Conservation (phyloP, 345 rosid species). For the Viola odorata region DNA sequence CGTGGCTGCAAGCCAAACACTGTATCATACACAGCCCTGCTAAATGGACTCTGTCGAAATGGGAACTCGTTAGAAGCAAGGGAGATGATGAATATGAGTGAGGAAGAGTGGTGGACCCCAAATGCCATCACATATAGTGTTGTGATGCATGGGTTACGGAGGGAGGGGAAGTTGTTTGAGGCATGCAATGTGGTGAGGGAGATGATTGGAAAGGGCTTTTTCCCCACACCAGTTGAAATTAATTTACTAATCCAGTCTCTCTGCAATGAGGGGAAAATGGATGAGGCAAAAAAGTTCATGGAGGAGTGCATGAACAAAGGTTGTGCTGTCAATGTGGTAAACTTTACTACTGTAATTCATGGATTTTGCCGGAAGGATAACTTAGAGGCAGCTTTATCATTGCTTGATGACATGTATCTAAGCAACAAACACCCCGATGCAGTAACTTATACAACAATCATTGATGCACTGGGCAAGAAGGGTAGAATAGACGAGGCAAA, state of each 20-base stretch:
- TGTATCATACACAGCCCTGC: constrained; percentile 74
- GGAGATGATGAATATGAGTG: constrained; percentile 62
- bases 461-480: constrained; percentile 63
- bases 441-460: constrained; percentile 60
- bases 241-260: constrained; percentile 72
- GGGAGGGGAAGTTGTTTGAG: constrained; percentile 71
- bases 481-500: constrained; percentile 70
- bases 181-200: constrained; percentile 77
- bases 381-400: constrained; percentile 68
- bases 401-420: constrained; percentile 93
- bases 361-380: constrained; percentile 67
- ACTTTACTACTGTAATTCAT: constrained; percentile 81
- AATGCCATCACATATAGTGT: constrained; percentile 78
- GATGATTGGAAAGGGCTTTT: constrained; percentile 64
- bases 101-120: constrained; percentile 91
- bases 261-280: constrained; percentile 49
- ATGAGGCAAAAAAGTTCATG: constrained; percentile 66
- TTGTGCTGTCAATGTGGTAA: constrained; percentile 73
- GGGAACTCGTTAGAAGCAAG: constrained; percentile 79
- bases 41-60: constrained; percentile 70
- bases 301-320: constrained; percentile 70
- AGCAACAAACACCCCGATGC: constrained; percentile 81
- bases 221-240: constrained; percentile 77
- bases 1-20: constrained; percentile 89
- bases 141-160: constrained; percentile 81